A percentile compares a stretch with the other conserved stretches of the same genome.
phyloP scores from a whole-genome alignment of 2,329 filamentous ascomycete genomes.

The Epichloe typhina region DNA sequence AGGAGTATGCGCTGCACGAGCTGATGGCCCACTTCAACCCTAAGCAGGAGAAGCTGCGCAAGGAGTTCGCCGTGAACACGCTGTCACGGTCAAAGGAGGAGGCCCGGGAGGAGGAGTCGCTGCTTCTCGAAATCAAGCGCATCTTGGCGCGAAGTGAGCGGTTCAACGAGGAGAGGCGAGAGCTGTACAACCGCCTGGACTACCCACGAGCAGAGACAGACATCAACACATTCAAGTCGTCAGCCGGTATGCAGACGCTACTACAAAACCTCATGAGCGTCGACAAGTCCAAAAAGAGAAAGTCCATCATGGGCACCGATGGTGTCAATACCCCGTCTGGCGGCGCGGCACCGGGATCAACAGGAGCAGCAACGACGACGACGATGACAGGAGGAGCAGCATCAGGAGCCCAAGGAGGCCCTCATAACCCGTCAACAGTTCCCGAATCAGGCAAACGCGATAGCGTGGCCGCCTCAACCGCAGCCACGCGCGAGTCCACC shows the following conservation, averaged over 20 bases:
- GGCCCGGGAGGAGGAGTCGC: conserved; percentile 78
- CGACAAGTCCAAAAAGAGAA: conserved; percentile 89
- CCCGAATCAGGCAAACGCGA: conserved; percentile 33
- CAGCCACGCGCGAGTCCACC: conserved; percentile 20
- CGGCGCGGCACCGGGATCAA: neutral
- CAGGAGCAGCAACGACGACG: conserved; percentile 13
- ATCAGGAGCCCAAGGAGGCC: conserved; percentile 11
- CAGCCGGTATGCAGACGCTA: conserved; percentile 63
- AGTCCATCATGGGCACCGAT: conserved; percentile 51
- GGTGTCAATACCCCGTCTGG: conserved; percentile 29
- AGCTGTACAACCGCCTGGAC: conserved; percentile 77
- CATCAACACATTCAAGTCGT: conserved; percentile 67
- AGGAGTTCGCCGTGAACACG: conserved; percentile 70
- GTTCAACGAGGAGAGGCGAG: conserved; percentile 76
- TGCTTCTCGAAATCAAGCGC: conserved; percentile 81
- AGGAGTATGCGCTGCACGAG: conserved; percentile 73
- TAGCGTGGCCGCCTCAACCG: conserved; percentile 36
- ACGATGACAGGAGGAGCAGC: conserved; percentile 15
- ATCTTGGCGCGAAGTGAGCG: conserved; percentile 78
- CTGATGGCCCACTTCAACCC: conserved; percentile 80
- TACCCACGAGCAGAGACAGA: conserved; percentile 59
- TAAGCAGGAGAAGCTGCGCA: conserved; percentile 63
- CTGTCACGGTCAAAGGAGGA: conserved; percentile 74
- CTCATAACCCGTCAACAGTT: conserved; percentile 19
- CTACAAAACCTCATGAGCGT: conserved; percentile 70